These are phyloP conservation scores for Pichia kudriavzevii DNA, from an alignment of 1,139 yeast genomes.

Conservation along the genomic window DNA sequence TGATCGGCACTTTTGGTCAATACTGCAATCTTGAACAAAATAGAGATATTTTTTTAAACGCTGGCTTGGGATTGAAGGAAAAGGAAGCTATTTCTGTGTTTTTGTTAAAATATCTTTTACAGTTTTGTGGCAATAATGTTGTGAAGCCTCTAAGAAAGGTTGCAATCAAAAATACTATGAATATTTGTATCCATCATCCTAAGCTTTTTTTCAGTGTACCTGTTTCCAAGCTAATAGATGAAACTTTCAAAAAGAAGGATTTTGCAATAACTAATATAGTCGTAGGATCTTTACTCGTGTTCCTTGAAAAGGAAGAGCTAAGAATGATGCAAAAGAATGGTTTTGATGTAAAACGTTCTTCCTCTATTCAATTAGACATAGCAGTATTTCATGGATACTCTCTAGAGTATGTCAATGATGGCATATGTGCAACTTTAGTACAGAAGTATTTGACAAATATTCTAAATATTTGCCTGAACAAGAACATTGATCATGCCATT, in stretches of 20 bases:
- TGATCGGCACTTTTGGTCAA: constrained; percentile 65
- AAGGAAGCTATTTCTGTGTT: constrained; percentile 51
- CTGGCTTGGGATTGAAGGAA: constrained; percentile 37
- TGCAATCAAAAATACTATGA: constrained; percentile 52
- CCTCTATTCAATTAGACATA: constrained; percentile 34
- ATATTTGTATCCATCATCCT: constrained; percentile 54
- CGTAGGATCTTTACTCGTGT: constrained; percentile 47
- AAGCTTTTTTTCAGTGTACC: constrained; percentile 51
- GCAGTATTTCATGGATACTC: constrained; percentile 48
- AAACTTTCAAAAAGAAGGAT: constrained; percentile 33
- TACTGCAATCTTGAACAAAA: constrained; percentile 51
- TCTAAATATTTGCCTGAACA: constrained; percentile 36
- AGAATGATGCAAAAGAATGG: constrained; percentile 35
- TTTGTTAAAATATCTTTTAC: constrained; percentile 47
- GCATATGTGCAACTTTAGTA: constrained; percentile 64
- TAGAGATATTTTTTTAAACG: constrained; percentile 34
- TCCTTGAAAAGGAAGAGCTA: constrained; percentile 47
- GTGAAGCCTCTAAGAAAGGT: constrained; percentile 33
- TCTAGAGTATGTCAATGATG: constrained; percentile 46
- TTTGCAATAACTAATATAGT: constrained; percentile 41
- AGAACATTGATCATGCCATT: constrained; percentile 32
- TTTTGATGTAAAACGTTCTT: constrained; percentile 29
- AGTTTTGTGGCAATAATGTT: constrained; percentile 37
- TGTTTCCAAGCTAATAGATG: constrained; percentile 46
- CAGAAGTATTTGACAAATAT: constrained; percentile 51